Conservation (phyloP, 768 basidiomycete genomes). For the Hirschioporus abietinus region DNA sequence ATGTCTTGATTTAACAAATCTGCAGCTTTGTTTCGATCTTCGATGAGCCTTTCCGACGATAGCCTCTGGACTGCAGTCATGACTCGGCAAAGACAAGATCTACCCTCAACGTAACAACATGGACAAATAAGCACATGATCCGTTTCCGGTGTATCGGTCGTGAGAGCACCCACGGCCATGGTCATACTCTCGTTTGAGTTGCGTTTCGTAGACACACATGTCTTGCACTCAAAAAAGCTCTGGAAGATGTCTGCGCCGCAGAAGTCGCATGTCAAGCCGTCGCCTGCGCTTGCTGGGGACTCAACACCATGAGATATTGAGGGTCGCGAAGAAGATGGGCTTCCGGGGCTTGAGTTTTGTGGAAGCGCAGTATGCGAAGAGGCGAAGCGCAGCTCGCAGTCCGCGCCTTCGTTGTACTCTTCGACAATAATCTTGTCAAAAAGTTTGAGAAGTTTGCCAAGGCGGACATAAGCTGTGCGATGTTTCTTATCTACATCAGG, state of each 20-base stretch:
- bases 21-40: slow-evolving; percentile 35
- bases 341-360: slow-evolving; percentile 15
- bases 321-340: slow-evolving; percentile 20
- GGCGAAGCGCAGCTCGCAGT: neutral
- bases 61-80: slow-evolving; percentile 63
- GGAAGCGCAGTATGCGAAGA: slow-evolving; percentile 6
- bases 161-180: neutral
- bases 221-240: slow-evolving; percentile 67
- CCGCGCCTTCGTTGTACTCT: slow-evolving; percentile 30
- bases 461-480: neutral
- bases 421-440: slow-evolving; percentile 49
- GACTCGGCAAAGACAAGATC: slow-evolving; percentile 55
- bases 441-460: slow-evolving; percentile 32
- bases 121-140: slow-evolving; percentile 57
- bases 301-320: slow-evolving; percentile 11
- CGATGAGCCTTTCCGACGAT: slow-evolving; percentile 40
- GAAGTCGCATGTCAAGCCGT: slow-evolving; percentile 58
- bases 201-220: slow-evolving; percentile 30
- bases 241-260: slow-evolving; percentile 80
- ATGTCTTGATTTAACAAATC: slow-evolving; percentile 12
- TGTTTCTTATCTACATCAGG: neutral
- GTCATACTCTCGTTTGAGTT: neutral
- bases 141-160: slow-evolving; percentile 12
- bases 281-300: slow-evolving; percentile 15
- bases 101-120: slow-evolving; percentile 72